Base-by-base conservation (phyloP, 2,329 filamentous ascomycete species). In the Aspergillus texensis region DNA sequence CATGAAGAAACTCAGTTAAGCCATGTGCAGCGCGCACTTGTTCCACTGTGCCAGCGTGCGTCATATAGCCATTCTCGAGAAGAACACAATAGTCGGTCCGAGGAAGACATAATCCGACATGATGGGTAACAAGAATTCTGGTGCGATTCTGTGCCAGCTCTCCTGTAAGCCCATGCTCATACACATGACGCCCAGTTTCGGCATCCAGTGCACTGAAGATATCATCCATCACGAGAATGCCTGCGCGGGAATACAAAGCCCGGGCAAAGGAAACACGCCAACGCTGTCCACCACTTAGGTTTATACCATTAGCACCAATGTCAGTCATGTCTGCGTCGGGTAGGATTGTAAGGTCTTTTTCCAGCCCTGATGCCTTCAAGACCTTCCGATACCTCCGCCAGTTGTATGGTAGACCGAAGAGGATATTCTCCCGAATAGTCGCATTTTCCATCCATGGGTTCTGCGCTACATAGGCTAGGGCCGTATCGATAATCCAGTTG, bases 371-470 rank as follows among this genome's bases (percentile, higher is more conserved):
- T 2, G 89, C 90, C 41, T 87, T 83, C 9, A 94, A 76, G 0
- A 92, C 91, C 69, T 88, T 86, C 1, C 82, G 79, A 73, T 94
- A 95, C 45, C 92, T 86, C n/a, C 84, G 80, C 62, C 88, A 80
- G 60, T 93, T 86, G 34, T 84, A 85, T 0, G 91, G 91, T 2
- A 94, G 80, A 0, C 91, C 91, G 65, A 94, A 95, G 0, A 92
- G 76, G 57, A 95, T 90, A 69, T 95, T 96, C 52, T 93, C 88
- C 61, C 85, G 88, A 65, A 96, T 88, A 6, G 88, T 91, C 0
- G 89, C 90, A 69, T 94, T 94, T 72, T 94, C 91, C 56, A 95
- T 91, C 92, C 91, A 95, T 0, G 92, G 91, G 9, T 91, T 92
- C 72, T 94, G 91, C 1, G 89, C 87, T 39, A 94, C 90, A 69